Evolutionary conservation across 495 filamentous ascomycete species (phyloP), one percentile per base, ranked within the genome.

Genomic region (Aspergillus mulundensis): DNA sequence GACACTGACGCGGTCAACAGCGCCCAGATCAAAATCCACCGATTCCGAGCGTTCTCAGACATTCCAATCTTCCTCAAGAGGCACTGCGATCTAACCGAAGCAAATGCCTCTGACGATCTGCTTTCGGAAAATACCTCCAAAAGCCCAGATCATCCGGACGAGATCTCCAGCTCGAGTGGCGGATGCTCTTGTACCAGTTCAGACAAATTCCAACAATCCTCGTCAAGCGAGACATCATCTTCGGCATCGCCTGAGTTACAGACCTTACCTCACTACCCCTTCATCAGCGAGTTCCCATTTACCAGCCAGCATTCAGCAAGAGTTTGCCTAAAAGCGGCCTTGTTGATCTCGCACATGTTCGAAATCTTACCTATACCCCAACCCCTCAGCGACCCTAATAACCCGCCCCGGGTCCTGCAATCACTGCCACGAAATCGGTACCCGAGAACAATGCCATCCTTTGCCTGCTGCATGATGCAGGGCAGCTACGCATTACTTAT

Each of bases 381-480:
- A 30, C 78, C 77, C 1, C 49, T 72, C 0, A 49, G 41, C 14
- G 64, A 67, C 47, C 19, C 36, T 34, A 21, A 16, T 42, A 57
- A 56, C 25, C 40, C 58, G 56, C 53, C 61, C 54, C 56, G 60
- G 52, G 61, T 61, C 55, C 42, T 66, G 58, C 59, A 66, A 24
- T 34, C 54, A 28, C 44, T 59, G 40, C 61, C 64, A 6, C 58
- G 57, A 11, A 66, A 62, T 11, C 69, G 68, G 23, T 60, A 77
- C 12, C 80, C 81, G 2, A 75, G 82, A 25, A 83, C 79, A 16
- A 84, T 85, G 78, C 82, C 82, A 0, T 76, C 79, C 0, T 84
- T 84, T 54, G 80, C 82, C 16, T 84, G 80, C 57, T 85, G 82
- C 59, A 73, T 82, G 8, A 84, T 85, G 81, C 82, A 85, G 60